These are phyloP conservation scores for Conticribra guillardii DNA, from an alignment of 108 stramenopile genomes.

Conservation along the genomic window DNA sequence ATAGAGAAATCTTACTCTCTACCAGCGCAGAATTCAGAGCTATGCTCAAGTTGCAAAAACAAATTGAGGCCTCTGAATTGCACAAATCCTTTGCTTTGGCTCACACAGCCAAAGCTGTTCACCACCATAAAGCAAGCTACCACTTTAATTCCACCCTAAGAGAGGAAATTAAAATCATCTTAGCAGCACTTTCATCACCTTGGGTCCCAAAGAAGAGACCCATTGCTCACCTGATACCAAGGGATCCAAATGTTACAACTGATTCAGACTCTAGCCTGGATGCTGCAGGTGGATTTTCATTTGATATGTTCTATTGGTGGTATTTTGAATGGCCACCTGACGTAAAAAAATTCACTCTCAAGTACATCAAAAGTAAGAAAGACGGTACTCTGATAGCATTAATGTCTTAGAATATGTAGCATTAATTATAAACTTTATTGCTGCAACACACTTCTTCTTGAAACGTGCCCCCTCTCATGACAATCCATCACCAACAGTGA, in stretches of 20 bases:
- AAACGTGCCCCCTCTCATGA: neutral
- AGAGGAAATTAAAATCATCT: neutral
- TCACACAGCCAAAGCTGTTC: neutral
- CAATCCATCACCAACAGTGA: neutral
- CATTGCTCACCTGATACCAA: neutral
- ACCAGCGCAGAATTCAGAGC: neutral
- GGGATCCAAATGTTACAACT: neutral
- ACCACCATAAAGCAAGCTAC: neutral
- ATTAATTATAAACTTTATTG: slow-evolving; percentile 8
- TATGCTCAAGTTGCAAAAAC: neutral
- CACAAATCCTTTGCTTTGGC: neutral
- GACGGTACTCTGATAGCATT: neutral
- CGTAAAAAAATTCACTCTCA: neutral
- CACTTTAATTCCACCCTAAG: neutral
- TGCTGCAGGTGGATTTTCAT: neutral
- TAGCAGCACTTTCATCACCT: neutral
- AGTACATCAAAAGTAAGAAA: neutral
- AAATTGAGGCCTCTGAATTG: neutral
- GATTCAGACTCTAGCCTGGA: neutral
- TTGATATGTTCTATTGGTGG: neutral
- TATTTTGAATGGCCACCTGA: neutral
- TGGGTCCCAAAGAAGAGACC: neutral
- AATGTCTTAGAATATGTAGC: neutral
- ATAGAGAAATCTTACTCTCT: neutral
- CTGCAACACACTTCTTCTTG: neutral